phyloP scores from a whole-genome alignment of 768 basidiomycete genomes.

The Pisolithus orientalis region DNA sequence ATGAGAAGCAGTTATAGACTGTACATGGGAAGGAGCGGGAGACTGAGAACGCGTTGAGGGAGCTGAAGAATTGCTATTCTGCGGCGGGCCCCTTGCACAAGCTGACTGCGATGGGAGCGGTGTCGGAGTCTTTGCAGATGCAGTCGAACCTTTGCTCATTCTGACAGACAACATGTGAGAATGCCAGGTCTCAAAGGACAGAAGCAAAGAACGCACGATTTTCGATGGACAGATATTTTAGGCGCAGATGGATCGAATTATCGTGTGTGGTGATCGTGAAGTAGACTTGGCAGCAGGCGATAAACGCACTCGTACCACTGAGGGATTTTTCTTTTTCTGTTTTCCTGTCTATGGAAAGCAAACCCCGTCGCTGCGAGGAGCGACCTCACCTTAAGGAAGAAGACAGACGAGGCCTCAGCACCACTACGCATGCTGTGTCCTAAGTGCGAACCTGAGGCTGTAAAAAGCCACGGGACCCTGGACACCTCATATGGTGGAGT shows the following conservation, averaged over 20 bases:
- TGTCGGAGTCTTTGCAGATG: conserved; percentile 66
- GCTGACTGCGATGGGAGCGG: conserved; percentile 78
- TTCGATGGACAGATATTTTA: conserved; percentile 39
- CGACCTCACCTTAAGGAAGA: conserved; percentile 14
- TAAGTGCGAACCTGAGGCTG: conserved; percentile 35
- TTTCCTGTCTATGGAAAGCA: conserved; percentile 34
- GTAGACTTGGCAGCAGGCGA: conserved; percentile 90
- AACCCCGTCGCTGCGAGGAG: conserved; percentile 32
- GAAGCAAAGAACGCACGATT: conserved; percentile 31
- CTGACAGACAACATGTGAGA: conserved; percentile 29
- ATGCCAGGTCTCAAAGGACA: background rate
- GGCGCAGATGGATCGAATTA: conserved; percentile 41
- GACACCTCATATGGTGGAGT: conserved; percentile 6
- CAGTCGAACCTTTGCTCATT: conserved; percentile 92
- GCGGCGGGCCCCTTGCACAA: conserved; percentile 87
- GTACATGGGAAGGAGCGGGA: conserved; percentile 51
- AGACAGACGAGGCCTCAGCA: background rate
- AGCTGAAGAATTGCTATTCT: conserved; percentile 40
- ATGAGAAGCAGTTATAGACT: conserved; percentile 48
- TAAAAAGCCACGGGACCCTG: conserved; percentile 25
- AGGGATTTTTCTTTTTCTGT: conserved; percentile 5
- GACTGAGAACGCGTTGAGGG: conserved; percentile 74
- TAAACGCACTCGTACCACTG: conserved; percentile 48
- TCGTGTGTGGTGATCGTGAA: conserved; percentile 77
- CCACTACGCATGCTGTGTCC: conserved; percentile 13